Evolutionary conservation across 228 moss, liverwort and hornwort genomes (phyloP).

Genomic region (Sphagnum fallax): DNA sequence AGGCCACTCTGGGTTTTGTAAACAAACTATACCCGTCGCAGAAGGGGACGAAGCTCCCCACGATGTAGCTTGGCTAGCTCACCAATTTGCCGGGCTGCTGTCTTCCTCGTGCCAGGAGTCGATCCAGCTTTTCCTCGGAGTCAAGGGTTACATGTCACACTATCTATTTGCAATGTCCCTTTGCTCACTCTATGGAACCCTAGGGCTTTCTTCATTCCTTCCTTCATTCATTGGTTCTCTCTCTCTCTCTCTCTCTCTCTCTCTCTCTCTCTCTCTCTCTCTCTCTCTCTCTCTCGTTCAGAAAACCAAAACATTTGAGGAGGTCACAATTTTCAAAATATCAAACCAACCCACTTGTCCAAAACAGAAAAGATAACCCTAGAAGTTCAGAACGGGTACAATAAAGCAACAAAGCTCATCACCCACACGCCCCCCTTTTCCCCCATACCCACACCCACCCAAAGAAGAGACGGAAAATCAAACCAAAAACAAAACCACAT

Average conservation of each 20-base stretch:
- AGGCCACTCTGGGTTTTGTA: too few species aligned
- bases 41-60: conserved; percentile 78
- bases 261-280: too few species aligned
- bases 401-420: too few species aligned
- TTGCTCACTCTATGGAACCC: background rate
- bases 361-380: background rate
- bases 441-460: background rate
- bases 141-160: conserved; percentile 13
- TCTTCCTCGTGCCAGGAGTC: conserved; percentile 69
- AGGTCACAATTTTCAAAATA: background rate
- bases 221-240: too few species aligned
- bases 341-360: background rate
- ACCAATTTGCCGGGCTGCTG: conserved; percentile 92
- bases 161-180: background rate
- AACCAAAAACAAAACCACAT: background rate
- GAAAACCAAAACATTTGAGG: too few species aligned
- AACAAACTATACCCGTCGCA: conserved; percentile 53
- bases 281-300: too few species aligned
- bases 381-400: background rate
- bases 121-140: conserved; percentile 62
- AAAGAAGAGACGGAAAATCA: background rate
- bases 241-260: too few species aligned
- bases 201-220: background rate
- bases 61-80: conserved; percentile 87
- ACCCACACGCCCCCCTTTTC: too few species aligned